Percentiles rank a stretch among this genome's conserved stretches.
phyloP scores from a whole-genome alignment of 805 yeast genomes.

The Pichia occidentalis region DNA sequence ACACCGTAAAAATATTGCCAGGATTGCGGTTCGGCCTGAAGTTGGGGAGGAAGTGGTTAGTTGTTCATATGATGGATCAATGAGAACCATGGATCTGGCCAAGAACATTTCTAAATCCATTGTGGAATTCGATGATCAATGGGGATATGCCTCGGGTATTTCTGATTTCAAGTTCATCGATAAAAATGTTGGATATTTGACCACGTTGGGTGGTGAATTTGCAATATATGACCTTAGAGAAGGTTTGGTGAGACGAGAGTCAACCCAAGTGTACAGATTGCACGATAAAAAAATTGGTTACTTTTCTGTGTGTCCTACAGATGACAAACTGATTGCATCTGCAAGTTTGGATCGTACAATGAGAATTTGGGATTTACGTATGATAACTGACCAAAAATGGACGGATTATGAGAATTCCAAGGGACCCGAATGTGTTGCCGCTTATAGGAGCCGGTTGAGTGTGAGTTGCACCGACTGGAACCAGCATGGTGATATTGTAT shows the following conservation, averaged over 20 bases:
- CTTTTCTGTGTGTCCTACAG: slow-evolving; percentile 68
- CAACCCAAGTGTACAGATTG: slow-evolving; percentile 43
- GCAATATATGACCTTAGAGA: slow-evolving; percentile 65
- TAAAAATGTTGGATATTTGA: slow-evolving; percentile 54
- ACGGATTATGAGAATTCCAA: slow-evolving; percentile 44
- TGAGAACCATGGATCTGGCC: slow-evolving; percentile 63
- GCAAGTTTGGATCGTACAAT: slow-evolving; percentile 84
- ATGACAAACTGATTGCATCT: slow-evolving; percentile 64
- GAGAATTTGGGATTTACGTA: slow-evolving; percentile 82
- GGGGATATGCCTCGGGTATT: slow-evolving; percentile 55
- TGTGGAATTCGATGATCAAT: slow-evolving; percentile 48
- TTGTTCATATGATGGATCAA: slow-evolving; percentile 82
- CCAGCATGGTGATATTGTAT: slow-evolving; percentile 58
- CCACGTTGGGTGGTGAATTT: slow-evolving; percentile 78
- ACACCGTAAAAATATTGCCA: slow-evolving; percentile 70
- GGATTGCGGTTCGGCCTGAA: slow-evolving; percentile 43
- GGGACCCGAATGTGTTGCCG: slow-evolving; percentile 50
- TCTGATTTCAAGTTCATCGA: slow-evolving; percentile 65
- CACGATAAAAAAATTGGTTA: slow-evolving; percentile 93
- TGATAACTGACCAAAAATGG: slow-evolving; percentile 43
- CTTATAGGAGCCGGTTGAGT: slow-evolving; percentile 69
- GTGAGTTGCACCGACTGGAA: slow-evolving; percentile 85
- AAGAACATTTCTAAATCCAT: slow-evolving; percentile 54
- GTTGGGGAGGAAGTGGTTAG: slow-evolving; percentile 50
- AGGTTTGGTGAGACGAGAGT: slow-evolving; percentile 13